Evolutionary conservation across 2,329 filamentous ascomycete genomes (phyloP), one percentile per base, ranked within the genome.

Genomic region (Colletotrichum lupini): DNA sequence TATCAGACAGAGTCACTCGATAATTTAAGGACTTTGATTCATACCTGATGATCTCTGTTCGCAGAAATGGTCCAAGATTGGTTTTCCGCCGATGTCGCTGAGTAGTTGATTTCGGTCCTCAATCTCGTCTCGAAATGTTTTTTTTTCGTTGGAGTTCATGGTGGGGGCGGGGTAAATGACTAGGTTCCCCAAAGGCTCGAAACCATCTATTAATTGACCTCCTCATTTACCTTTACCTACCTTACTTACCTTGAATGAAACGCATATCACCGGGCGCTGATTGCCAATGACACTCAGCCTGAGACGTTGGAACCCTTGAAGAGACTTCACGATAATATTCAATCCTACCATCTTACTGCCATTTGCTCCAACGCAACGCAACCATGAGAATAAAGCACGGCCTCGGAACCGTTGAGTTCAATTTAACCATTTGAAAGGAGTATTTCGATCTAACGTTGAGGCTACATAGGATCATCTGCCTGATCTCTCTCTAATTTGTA

Each of bases 131-230:
- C 49, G 49, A 73, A 73, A 71, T 73, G 67, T 73, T 73, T 73
- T 73, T 26, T 26, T 73, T 73, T 11, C 56, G 56, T 55, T 67
- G 68, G 68, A 70, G 67, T 66, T 22, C 49, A 55, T 73, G 71
- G 71, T 73, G 71, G 71, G 67, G 71, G 71, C 67, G 71, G 71
- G 71, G 71, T 73, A 73, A 66, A 19, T 4, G 32, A 49, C 69
- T 22, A 57, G 67, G 71, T 73, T 73, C 61, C 49, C 61, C 61
- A 71, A 71, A 22, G 19, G 28, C 14, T 12, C 30, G 46, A 26
- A 63, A 37, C 46, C 14, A 63, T 30, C 4, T 28, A 14, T 16
- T 5, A 32, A 19, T 19, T 19, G 6, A 16, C 37, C 7, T 42
- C 37, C 37, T 42, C 7, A 19, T 3, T 42, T 19, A 19, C 16